These are phyloP conservation scores for Bryopsis sp. DNA, from an alignment of 139 green algal species.

Conservation along the genomic window DNA sequence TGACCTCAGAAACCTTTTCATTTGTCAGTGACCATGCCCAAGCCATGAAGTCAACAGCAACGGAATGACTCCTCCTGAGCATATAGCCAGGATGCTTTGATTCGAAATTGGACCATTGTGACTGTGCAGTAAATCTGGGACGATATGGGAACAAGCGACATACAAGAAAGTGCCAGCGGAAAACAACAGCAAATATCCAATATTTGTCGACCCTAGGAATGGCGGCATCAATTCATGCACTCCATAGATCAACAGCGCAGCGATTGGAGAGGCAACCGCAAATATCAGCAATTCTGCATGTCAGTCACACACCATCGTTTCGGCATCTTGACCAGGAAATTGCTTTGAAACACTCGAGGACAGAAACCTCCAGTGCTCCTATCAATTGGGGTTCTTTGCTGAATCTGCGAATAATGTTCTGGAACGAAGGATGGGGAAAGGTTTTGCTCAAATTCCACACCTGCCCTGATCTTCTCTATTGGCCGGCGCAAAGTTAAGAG, in stretches of 20 bases:
- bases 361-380: too few species aligned
- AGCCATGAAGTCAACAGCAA: not conserved
- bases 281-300: not conserved
- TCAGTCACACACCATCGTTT: not conserved
- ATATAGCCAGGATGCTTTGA: not conserved
- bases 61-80: not conserved
- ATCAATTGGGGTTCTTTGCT: too few species aligned
- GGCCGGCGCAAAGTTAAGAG: too few species aligned
- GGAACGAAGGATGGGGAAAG: too few species aligned
- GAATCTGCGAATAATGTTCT: too few species aligned
- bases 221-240: not conserved
- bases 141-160: not conserved
- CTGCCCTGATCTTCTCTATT: constrained; percentile 1
- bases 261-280: not conserved
- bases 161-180: not conserved
- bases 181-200: not conserved
- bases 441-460: too few species aligned
- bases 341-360: too few species aligned
- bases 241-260: not conserved
- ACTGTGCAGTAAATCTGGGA: not conserved
- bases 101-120: not conserved
- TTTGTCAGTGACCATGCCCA: constrained; percentile 1
- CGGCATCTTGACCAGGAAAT: too few species aligned
- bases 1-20: too few species aligned
- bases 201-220: not conserved